Conservation (phyloP, 2,329 filamentous ascomycete species). For the Colletotrichum siamense region DNA sequence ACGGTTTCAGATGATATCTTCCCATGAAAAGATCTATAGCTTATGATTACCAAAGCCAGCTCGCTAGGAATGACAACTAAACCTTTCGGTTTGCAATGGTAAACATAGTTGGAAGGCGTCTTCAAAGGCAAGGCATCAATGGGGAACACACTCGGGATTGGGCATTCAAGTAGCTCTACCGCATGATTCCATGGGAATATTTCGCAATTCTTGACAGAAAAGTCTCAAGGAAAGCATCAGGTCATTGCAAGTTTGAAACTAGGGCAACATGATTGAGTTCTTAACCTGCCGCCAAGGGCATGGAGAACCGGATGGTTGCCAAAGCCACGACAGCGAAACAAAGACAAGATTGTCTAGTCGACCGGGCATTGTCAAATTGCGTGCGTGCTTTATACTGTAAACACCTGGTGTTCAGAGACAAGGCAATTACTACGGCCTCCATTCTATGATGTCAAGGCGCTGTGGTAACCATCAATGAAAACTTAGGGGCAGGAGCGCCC, state of each 20-base stretch:
- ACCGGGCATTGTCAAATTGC: accelerated
- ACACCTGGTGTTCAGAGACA: accelerated
- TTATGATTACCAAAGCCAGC: accelerated
- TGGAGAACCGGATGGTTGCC: not conserved
- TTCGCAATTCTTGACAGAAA: not conserved
- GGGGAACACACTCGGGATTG: not conserved
- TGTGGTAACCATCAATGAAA: accelerated
- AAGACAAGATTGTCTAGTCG: not conserved
- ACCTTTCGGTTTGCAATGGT: not conserved
- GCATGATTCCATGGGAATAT: not conserved
- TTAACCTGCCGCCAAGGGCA: not conserved
- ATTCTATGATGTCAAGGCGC: accelerated
- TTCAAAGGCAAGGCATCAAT: accelerated
- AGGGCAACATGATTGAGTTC: accelerated
- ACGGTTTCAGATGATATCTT: not conserved
- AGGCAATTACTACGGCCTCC: accelerated
- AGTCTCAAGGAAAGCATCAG: not conserved
- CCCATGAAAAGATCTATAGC: not conserved
- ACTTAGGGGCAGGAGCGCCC: not conserved
- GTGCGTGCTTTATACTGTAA: not conserved
- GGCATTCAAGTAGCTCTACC: not conserved
- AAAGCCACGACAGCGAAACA: not conserved
- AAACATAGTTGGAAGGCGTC: not conserved
- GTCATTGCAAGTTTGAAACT: not conserved
- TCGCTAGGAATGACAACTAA: not conserved